Evolutionary conservation across 2,329 filamentous ascomycete species (phyloP).

Genomic region (Dothiorella sarmentorum): DNA sequence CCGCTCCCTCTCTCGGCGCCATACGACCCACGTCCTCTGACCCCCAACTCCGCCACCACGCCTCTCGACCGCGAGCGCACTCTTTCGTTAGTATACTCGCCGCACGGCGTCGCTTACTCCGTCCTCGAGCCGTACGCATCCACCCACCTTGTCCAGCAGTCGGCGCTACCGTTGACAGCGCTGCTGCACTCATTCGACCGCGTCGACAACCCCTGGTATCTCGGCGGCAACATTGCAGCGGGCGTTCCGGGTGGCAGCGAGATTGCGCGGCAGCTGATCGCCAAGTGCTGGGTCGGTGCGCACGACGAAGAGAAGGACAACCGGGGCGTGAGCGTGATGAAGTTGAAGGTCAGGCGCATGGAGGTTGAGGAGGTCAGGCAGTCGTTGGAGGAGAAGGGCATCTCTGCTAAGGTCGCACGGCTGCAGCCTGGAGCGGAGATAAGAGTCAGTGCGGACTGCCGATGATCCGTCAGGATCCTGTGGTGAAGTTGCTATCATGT

Average conservation of each 20-base stretch:
- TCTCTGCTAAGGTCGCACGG: conserved; percentile 2
- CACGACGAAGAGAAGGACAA: conserved; percentile 60
- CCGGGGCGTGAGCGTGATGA: conserved; percentile 50
- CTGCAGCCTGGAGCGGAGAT: conserved; percentile 4
- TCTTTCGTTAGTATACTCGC: conserved; percentile 62
- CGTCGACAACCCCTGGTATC: conserved; percentile 58
- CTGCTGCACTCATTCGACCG: conserved; percentile 63
- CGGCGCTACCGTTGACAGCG: conserved; percentile 60
- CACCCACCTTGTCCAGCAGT: conserved; percentile 54
- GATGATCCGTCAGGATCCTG: neutral
- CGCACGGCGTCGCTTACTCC: conserved; percentile 58
- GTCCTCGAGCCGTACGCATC: conserved; percentile 55
- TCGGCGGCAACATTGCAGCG: conserved; percentile 57
- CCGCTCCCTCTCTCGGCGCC: neutral
- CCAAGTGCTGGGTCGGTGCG: conserved; percentile 58
- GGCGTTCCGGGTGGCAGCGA: conserved; percentile 57
- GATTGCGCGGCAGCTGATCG: conserved; percentile 53
- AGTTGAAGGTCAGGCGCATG: conserved; percentile 49
- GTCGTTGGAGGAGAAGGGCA: conserved; percentile 26
- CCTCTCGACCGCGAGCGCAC: conserved; percentile 39
- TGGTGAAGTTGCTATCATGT: neutral
- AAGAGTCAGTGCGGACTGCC: neutral
- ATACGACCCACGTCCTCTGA: conserved; percentile 21
- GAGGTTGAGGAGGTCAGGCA: conserved; percentile 45
- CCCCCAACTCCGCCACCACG: neutral